Base-by-base conservation (phyloP, 108 stramenopile species). In the Craspedostauros australis region DNA sequence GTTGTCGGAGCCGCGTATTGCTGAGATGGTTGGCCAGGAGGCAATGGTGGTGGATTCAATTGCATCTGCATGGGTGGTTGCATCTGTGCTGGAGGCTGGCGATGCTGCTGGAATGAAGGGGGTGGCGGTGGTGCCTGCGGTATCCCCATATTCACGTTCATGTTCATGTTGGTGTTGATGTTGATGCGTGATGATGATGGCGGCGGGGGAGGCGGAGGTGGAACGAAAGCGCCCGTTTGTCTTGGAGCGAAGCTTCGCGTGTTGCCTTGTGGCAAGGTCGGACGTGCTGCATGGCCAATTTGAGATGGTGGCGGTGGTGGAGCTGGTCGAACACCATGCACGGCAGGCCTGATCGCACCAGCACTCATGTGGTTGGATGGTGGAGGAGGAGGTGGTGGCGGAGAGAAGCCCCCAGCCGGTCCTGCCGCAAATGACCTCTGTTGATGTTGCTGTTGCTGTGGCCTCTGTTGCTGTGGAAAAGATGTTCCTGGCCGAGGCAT, bases 261-360 rank as follows among this genome's bases (percentile, higher is more conserved):
- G 34, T 36, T 46, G 57, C 45, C 28, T 23, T 45, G 2, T 47
- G 56, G 16, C 32, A 57, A 45, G 43, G 57, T 11, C 52, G 27
- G 24, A 9, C 30, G 24, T 15, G 27, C 12, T n/a, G 32, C 22
- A 37, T 52, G 25, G 3, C 34, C 34, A 15, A 9, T 0, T 19
- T 25, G n/a, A 19, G 51, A 23, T 26, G 47, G 1, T 48, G 47
- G 32, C 4, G 16, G 11, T 14, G 32, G 33, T 34, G 18, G 39
- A 16, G 23, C 22, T 23, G 53, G 18, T n/a, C n/a, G n/a, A n/a
- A n/a, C n/a, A n/a, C n/a, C n/a, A n/a, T n/a, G n/a, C n/a, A n/a
- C n/a, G n/a, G n/a, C n/a, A n/a, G n/a, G n/a, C n/a, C n/a, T n/a
- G n/a, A n/a, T n/a, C n/a, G n/a, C n/a, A n/a, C n/a, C n/a, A n/a